phyloP scores from a whole-genome alignment of 768 basidiomycete species.

The Terana coerulea region DNA sequence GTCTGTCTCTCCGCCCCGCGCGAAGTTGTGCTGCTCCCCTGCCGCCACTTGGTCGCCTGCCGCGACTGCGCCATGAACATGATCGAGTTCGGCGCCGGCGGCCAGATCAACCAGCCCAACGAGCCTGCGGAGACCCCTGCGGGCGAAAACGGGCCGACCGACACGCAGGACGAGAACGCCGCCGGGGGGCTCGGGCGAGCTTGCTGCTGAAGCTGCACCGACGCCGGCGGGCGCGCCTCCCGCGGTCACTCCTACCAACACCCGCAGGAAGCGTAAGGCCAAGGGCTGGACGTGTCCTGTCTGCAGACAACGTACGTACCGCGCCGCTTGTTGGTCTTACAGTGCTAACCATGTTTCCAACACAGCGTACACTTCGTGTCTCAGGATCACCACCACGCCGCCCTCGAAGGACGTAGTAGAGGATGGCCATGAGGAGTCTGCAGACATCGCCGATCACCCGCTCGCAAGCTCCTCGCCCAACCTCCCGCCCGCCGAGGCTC shows the following conservation, averaged over 20 bases:
- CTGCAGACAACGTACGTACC: conserved; percentile 82
- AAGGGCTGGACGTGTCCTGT: conserved; percentile 99
- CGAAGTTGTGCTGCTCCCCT: conserved; percentile 91
- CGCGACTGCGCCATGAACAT: conserved; percentile 95
- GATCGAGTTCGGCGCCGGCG: conserved; percentile 96
- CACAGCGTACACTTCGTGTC: conserved; percentile 81
- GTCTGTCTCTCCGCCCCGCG: conserved; percentile 85
- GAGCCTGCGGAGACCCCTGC: conserved; percentile 26
- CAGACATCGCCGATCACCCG: conserved; percentile 18
- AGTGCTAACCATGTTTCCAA: background rate
- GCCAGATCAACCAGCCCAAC: conserved; percentile 64
- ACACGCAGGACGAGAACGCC: background rate
- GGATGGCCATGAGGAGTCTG: conserved; percentile 20
- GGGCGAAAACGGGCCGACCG: conserved; percentile 10
- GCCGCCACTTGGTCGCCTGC: conserved; percentile 92
- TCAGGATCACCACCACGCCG: conserved; percentile 73
- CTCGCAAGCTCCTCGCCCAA: conserved; percentile 5
- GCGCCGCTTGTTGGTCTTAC: background rate
- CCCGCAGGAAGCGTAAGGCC: conserved; percentile 83
- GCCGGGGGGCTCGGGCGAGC: conserved; percentile 10
- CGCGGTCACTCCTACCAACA: conserved; percentile 29
- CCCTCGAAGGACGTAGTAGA: conserved; percentile 38
- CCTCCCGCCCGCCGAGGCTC: conserved; percentile 8
- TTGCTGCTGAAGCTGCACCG: conserved; percentile 10
- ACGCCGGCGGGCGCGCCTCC: conserved; percentile 10